Conservation (phyloP, 345 rosid species). For the Punica granatum region DNA sequence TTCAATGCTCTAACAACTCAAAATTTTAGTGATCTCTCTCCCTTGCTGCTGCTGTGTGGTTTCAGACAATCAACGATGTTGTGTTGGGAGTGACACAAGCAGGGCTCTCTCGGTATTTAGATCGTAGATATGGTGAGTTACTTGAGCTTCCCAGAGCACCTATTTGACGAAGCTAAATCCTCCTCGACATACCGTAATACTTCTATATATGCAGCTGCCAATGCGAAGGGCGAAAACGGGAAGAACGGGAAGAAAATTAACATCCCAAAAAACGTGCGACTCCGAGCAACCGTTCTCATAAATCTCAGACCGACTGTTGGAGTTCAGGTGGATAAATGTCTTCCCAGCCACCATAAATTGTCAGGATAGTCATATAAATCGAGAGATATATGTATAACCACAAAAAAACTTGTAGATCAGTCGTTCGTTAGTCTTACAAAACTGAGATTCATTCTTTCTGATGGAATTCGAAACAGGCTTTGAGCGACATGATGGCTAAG, state of each 20-base stretch:
- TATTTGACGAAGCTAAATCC: not conserved
- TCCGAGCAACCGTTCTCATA: conserved; percentile 41
- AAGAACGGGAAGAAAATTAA: conserved; percentile 9
- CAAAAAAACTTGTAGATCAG: too few relatives aligned
- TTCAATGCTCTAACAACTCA: not conserved
- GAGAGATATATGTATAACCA: too few relatives aligned
- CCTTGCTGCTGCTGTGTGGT: not conserved
- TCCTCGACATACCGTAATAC: not conserved
- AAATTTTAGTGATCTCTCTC: not conserved
- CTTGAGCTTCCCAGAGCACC: not conserved
- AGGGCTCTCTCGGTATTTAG: conserved; percentile 55
- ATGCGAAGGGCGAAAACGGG: conserved; percentile 19
- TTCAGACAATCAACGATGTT: conserved; percentile 74
- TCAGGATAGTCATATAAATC: not conserved
- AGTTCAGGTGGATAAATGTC: conserved; percentile 36
- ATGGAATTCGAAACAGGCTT: conserved; percentile 4
- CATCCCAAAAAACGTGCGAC: conserved; percentile 27
- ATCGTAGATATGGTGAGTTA: conserved; percentile 45
- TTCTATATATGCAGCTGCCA: conserved; percentile 16
- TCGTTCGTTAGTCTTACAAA: too few relatives aligned
- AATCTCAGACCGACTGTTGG: conserved; percentile 53
- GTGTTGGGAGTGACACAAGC: conserved; percentile 60
- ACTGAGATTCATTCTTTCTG: not conserved
- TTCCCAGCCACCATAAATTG: not conserved
- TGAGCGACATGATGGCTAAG: conserved; percentile 18